Evolutionary conservation across 2,329 filamentous ascomycete genomes (phyloP).

Genomic region (Eutypella sp.): DNA sequence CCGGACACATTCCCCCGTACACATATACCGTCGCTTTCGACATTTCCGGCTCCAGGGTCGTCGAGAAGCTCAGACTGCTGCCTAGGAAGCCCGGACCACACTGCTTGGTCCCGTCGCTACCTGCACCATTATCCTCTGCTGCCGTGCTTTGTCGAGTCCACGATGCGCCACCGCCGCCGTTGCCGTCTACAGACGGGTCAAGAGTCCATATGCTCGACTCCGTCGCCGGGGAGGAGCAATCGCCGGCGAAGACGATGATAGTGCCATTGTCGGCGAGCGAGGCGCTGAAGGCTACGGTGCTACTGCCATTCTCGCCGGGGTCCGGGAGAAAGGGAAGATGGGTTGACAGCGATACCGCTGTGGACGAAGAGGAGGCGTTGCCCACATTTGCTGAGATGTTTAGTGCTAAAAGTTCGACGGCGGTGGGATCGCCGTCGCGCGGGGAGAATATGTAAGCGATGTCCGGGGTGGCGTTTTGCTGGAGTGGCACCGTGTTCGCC

Average conservation of each 20-base stretch:
- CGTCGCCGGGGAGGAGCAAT: slow-evolving; percentile 56
- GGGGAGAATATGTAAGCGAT: slow-evolving; percentile 68
- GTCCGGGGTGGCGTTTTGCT: slow-evolving; percentile 31
- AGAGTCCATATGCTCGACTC: slow-evolving; percentile 65
- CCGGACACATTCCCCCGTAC: slow-evolving; percentile 88
- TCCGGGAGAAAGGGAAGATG: slow-evolving; percentile 59
- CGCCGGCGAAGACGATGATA: slow-evolving; percentile 68
- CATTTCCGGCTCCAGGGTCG: slow-evolving; percentile 46
- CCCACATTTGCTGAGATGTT: slow-evolving; percentile 60
- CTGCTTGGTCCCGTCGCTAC: slow-evolving; percentile 12
- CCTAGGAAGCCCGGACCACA: slow-evolving; percentile 48
- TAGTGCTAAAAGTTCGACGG: slow-evolving; percentile 56
- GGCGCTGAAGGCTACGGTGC: slow-evolving; percentile 61
- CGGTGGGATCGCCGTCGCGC: slow-evolving; percentile 33
- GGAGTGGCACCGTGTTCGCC: slow-evolving; percentile 36
- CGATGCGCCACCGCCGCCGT: slow-evolving; percentile 35
- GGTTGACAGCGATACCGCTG: slow-evolving; percentile 48
- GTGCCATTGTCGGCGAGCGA: slow-evolving; percentile 63
- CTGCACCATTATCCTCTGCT: slow-evolving; percentile 11
- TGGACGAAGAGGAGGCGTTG: slow-evolving; percentile 40
- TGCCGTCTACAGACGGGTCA: slow-evolving; percentile 33
- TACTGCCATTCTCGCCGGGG: slow-evolving; percentile 25
- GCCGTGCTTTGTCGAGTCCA: slow-evolving; percentile 32
- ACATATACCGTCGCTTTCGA: slow-evolving; percentile 59
- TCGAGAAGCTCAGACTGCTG: slow-evolving; percentile 62